Evolutionary conservation across 2,329 filamentous ascomycete genomes (phyloP).

Genomic region (Chaetoscypha palmicola): DNA sequence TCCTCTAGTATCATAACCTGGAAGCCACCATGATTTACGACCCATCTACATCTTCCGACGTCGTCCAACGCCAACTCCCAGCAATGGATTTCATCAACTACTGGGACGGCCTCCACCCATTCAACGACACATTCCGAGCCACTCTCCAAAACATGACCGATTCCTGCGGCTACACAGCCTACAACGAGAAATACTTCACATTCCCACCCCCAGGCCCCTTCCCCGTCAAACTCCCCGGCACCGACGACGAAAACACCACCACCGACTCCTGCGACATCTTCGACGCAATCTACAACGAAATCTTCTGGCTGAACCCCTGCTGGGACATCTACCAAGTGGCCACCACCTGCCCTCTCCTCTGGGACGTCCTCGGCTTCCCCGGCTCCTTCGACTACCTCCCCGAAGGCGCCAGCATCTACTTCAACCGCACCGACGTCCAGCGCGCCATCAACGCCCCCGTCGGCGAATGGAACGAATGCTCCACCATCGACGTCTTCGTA

Average conservation of each 20-base stretch:
- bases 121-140: slow-evolving; percentile 51
- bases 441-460: slow-evolving; percentile 60
- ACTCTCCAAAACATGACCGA: slow-evolving; percentile 45
- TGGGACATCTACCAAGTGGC: slow-evolving; percentile 71
- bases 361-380: slow-evolving; percentile 63
- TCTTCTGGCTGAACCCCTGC: slow-evolving; percentile 61
- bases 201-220: slow-evolving; percentile 62
- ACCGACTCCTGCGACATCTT: slow-evolving; percentile 51
- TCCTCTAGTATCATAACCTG: slow-evolving; percentile 55
- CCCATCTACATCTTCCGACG: slow-evolving; percentile 51
- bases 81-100: slow-evolving; percentile 54
- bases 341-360: slow-evolving; percentile 62
- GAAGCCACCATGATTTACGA: slow-evolving; percentile 67
- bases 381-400: slow-evolving; percentile 59
- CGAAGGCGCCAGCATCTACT: slow-evolving; percentile 53
- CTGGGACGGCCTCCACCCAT: slow-evolving; percentile 51
- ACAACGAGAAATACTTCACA: slow-evolving; percentile 51
- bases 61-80: slow-evolving; percentile 40
- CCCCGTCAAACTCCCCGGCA: slow-evolving; percentile 41
- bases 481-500: slow-evolving; percentile 38
- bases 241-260: slow-evolving; percentile 31
- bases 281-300: slow-evolving; percentile 47
- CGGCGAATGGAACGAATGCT: slow-evolving; percentile 58
- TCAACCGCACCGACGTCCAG: slow-evolving; percentile 55
- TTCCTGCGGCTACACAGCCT: slow-evolving; percentile 56